A percentile compares a stretch with the other conserved stretches of the same genome.
Conservation (phyloP, 495 filamentous ascomycete species). For the Penicillium tannophilum region DNA sequence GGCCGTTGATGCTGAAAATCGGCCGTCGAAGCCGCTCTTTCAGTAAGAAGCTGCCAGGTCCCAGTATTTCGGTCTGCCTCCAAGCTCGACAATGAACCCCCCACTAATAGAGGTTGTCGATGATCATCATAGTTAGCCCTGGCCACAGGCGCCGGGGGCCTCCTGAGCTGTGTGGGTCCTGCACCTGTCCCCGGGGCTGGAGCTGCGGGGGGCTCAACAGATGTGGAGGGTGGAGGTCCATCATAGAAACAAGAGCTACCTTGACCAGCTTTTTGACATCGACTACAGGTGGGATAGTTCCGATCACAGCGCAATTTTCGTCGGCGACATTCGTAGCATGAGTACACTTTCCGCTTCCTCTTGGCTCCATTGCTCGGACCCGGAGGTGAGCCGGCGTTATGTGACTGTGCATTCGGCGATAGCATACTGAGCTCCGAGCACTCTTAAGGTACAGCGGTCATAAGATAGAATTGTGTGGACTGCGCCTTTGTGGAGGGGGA, state of each 20-base stretch:
- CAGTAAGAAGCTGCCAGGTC: constrained; percentile 7
- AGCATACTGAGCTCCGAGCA: background rate
- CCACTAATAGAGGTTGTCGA: background rate
- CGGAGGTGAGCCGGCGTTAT: background rate
- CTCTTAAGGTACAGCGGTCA: background rate
- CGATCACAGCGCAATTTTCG: constrained; percentile 10
- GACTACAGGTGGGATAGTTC: background rate
- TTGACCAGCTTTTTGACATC: constrained; percentile 3
- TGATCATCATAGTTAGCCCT: background rate
- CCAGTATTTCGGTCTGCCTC: constrained; percentile 4
- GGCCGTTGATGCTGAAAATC: constrained; percentile 1
- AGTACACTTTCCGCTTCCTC: constrained; percentile 6
- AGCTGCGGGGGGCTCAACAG: background rate
- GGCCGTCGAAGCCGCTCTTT: background rate
- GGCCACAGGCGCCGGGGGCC: background rate
- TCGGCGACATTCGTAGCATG: constrained; percentile 8
- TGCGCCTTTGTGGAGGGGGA: background rate
- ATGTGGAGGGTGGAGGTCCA: constrained; percentile 2
- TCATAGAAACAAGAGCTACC: background rate
- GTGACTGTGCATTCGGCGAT: constrained; percentile 5
- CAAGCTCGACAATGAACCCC: background rate
- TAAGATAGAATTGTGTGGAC: background rate
- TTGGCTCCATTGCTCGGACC: background rate
- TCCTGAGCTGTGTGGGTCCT: background rate
- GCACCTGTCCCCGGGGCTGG: background rate